phyloP scores from a whole-genome alignment of 2,329 filamentous ascomycete species.

The Aureobasidium leucospermi region DNA sequence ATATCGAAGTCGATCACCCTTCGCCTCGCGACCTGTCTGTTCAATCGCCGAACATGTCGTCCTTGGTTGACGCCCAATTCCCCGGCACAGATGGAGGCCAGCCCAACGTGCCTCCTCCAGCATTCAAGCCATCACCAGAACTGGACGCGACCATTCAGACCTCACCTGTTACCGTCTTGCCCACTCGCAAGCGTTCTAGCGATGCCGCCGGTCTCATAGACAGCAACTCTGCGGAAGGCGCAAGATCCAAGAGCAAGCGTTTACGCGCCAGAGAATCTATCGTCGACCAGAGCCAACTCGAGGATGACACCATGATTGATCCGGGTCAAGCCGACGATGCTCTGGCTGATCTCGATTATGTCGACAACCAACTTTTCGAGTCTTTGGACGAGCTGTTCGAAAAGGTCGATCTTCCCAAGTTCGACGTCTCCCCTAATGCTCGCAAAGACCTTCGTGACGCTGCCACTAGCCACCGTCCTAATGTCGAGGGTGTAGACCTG shows the following conservation, averaged over 20 bases:
- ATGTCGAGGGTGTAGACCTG: background rate
- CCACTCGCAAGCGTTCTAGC: constrained; percentile 53
- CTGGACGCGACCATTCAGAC: background rate
- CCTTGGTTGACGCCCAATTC: constrained; percentile 21
- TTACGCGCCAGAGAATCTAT: constrained; percentile 53
- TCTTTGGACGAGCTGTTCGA: constrained; percentile 4
- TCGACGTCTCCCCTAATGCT: background rate
- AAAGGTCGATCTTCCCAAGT: background rate
- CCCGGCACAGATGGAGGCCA: constrained; percentile 24
- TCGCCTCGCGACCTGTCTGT: background rate
- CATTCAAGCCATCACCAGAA: background rate
- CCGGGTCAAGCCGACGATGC: constrained; percentile 5
- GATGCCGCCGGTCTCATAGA: constrained; percentile 54
- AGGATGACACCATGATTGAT: constrained; percentile 24
- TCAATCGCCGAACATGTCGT: background rate
- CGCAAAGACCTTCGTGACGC: constrained; percentile 7
- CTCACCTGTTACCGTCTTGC: constrained; percentile 24
- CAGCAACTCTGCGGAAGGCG: constrained; percentile 42
- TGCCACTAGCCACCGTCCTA: background rate
- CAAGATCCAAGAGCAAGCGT: constrained; percentile 52
- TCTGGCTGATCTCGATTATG: constrained; percentile 11
- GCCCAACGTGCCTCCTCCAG: constrained; percentile 20
- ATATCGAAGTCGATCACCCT: background rate
- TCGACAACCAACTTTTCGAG: constrained; percentile 5
- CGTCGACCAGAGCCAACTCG: constrained; percentile 31